Percentiles rank a stretch among this genome's conserved stretches.
phyloP scores from a whole-genome alignment of 805 yeast genomes.

The Sugiyamaella chiloensis region DNA sequence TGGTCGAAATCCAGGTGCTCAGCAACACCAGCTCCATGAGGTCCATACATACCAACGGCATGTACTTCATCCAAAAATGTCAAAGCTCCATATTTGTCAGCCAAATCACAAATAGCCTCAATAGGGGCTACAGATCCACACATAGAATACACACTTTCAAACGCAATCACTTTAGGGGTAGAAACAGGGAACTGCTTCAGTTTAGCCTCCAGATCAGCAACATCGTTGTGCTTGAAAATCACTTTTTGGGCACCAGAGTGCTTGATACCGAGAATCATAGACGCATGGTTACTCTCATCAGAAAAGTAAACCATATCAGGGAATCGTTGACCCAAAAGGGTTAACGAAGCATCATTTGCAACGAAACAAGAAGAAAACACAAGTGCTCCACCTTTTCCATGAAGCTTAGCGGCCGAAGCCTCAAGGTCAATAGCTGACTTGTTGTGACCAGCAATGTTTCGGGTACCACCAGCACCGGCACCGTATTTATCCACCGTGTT shows the following conservation, averaged over 20 bases:
- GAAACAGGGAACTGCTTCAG: slow-evolving; percentile 77
- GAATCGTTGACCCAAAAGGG: slow-evolving; percentile 86
- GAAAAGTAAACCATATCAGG: slow-evolving; percentile 88
- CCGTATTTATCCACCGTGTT: slow-evolving; percentile 83
- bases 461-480: slow-evolving; percentile 98
- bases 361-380: slow-evolving; percentile 95
- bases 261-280: slow-evolving; percentile 94
- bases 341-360: slow-evolving; percentile 92
- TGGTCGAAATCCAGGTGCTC: slow-evolving; percentile 90
- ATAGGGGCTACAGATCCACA: slow-evolving; percentile 97
- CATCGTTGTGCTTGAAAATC: slow-evolving; percentile 86
- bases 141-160: slow-evolving; percentile 97
- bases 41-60: slow-evolving; percentile 98
- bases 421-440: slow-evolving; percentile 84
- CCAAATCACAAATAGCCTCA: slow-evolving; percentile 86
- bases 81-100: slow-evolving; percentile 95
- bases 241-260: slow-evolving; percentile 88
- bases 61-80: slow-evolving; percentile 98
- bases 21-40: slow-evolving; percentile 99
- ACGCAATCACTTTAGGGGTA: slow-evolving; percentile 93
- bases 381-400: slow-evolving; percentile 90
- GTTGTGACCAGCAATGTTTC: slow-evolving; percentile 98
- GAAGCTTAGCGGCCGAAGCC: slow-evolving; percentile 81
- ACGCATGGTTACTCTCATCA: slow-evolving; percentile 93
- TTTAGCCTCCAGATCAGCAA: slow-evolving; percentile 74